Conservation (phyloP, 2,329 filamentous ascomycete genomes). For the Neofusicoccum sp. region DNA sequence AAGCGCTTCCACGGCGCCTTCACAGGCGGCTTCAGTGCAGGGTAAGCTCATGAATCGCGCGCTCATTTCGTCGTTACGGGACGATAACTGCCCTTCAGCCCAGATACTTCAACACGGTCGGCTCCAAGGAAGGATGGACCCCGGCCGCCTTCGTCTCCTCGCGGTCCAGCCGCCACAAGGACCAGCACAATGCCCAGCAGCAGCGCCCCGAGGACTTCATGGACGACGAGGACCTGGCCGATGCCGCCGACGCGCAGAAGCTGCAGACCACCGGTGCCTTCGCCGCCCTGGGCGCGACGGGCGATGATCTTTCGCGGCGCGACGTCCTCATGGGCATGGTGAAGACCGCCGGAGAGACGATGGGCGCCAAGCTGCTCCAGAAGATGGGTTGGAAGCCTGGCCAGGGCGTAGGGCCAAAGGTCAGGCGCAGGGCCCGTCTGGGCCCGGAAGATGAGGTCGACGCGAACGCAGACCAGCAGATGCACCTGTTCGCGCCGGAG, state of each 20-base stretch:
- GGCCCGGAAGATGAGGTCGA: conserved; percentile 50
- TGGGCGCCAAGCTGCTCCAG: conserved; percentile 80
- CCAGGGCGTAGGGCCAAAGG: conserved; percentile 86
- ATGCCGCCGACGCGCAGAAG: conserved; percentile 74
- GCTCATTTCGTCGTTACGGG: background rate
- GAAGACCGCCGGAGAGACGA: conserved; percentile 71
- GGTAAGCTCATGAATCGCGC: conserved; percentile 55
- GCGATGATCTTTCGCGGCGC: conserved; percentile 51
- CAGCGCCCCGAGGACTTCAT: conserved; percentile 88
- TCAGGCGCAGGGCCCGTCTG: conserved; percentile 70
- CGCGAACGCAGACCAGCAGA: conserved; percentile 43
- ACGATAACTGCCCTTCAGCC: conserved; percentile 14
- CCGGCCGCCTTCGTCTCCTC: conserved; percentile 91
- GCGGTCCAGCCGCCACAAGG: conserved; percentile 71
- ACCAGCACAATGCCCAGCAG: conserved; percentile 52
- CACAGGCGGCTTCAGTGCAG: conserved; percentile 93
- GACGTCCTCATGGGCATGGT: conserved; percentile 70
- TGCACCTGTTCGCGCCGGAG: conserved; percentile 80
- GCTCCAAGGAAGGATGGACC: conserved; percentile 97
- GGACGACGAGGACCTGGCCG: conserved; percentile 93
- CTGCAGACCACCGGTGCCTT: conserved; percentile 73
- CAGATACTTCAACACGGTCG: conserved; percentile 90
- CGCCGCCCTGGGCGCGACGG: conserved; percentile 69
- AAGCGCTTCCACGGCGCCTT: conserved; percentile 95
- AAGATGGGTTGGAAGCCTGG: conserved; percentile 96